phyloP scores from a whole-genome alignment of 2,329 filamentous ascomycete species.

The Fusarium sp. region DNA sequence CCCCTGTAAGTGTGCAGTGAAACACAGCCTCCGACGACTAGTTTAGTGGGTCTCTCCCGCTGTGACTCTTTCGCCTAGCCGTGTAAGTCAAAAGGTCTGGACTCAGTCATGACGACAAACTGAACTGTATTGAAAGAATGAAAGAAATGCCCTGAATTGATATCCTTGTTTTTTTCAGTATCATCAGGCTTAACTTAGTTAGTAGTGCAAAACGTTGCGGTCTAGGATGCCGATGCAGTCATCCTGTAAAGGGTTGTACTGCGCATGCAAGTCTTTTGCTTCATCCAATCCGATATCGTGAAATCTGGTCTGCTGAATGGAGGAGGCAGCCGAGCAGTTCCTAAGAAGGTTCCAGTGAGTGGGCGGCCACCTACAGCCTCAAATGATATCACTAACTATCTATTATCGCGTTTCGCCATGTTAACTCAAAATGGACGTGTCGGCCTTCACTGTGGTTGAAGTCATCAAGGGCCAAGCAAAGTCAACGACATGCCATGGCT shows the following conservation, averaged over 20 bases:
- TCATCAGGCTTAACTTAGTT: neutral
- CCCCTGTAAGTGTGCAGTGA: neutral
- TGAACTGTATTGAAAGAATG: neutral
- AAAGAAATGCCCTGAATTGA: neutral
- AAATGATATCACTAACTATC: neutral
- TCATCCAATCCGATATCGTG: conserved; percentile 11
- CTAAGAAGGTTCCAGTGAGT: neutral
- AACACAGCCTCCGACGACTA: conserved; percentile 22
- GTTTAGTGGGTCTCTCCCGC: conserved; percentile 1
- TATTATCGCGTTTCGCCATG: neutral
- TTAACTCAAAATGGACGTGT: no score
- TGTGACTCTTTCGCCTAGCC: conserved; percentile 22
- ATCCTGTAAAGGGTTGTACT: conserved; percentile 16
- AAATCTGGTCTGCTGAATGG: neutral
- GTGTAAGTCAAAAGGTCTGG: neutral
- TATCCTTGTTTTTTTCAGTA: neutral
- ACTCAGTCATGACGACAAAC: conserved; percentile 11
- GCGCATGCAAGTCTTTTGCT: neutral
- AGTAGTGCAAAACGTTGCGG: neutral
- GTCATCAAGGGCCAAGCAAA: neutral
- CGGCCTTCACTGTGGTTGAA: neutral
- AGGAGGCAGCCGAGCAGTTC: conserved; percentile 17
- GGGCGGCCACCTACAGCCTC: neutral
- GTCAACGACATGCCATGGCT: neutral
- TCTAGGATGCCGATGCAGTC: conserved; percentile 13